A percentile compares a stretch with the other conserved stretches of the same genome.
Evolutionary conservation across 768 basidiomycete species (phyloP).

Genomic region (Clitopilus passeckerianus): DNA sequence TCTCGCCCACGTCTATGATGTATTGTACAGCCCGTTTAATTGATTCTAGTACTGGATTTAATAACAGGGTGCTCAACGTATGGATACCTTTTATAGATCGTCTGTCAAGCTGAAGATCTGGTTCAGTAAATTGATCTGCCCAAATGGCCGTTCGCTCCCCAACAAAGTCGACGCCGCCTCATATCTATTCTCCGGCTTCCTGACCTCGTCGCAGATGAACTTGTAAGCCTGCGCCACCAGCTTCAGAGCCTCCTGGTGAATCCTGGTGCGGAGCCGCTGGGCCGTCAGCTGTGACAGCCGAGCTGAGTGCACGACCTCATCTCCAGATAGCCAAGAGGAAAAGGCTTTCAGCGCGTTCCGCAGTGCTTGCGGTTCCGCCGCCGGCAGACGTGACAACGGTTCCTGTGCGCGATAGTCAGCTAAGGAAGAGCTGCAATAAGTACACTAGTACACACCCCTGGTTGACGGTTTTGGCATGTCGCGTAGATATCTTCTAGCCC

Average conservation of each 20-base stretch:
- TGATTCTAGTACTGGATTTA: too few species aligned
- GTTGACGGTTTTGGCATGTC: constrained; percentile 32
- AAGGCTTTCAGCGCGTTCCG: constrained; percentile 63
- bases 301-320: constrained; percentile 76
- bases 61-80: too few species aligned
- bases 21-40: too few species aligned
- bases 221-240: constrained; percentile 69
- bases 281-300: constrained; percentile 72
- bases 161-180: constrained; percentile 88
- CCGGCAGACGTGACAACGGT: constrained; percentile 73
- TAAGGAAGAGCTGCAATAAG: not conserved
- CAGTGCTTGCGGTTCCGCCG: constrained; percentile 59
- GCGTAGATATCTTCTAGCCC: constrained; percentile 44
- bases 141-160: constrained; percentile 81
- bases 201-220: constrained; percentile 70
- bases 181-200: constrained; percentile 72
- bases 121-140: constrained; percentile 65
- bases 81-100: constrained; percentile 5
- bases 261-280: constrained; percentile 55
- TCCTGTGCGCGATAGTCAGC: constrained; percentile 26
- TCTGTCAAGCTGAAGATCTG: constrained; percentile 76
- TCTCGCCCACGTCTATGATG: too few species aligned
- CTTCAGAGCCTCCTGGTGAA: constrained; percentile 74
- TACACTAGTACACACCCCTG: constrained; percentile 27
- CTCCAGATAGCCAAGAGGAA: constrained; percentile 79